A percentile compares a stretch with the other conserved stretches of the same genome.
These are phyloP conservation scores for Cordyceps pruinosa DNA, from an alignment of 2,329 filamentous ascomycete genomes.

Conservation along the genomic window DNA sequence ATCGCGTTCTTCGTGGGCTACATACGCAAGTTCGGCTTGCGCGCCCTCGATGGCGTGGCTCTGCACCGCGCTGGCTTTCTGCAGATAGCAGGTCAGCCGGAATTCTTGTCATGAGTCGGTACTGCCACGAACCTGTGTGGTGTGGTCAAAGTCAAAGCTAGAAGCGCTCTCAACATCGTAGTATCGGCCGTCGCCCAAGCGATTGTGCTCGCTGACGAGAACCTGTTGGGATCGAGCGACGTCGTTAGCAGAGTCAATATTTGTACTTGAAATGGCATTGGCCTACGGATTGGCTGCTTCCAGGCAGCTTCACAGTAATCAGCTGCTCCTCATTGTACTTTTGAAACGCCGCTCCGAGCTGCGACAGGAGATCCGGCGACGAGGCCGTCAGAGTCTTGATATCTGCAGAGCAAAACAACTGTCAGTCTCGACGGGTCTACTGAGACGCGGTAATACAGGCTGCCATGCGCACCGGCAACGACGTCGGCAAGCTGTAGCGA, in stretches of 20 bases:
- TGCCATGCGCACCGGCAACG: conserved; percentile 60
- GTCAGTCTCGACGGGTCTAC: neutral
- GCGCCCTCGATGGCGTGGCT: conserved; percentile 70
- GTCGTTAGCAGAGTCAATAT: neutral
- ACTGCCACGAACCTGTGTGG: conserved; percentile 53
- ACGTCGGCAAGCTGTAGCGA: conserved; percentile 70
- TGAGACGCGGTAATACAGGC: neutral
- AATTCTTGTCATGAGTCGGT: no score
- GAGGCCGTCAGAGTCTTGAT: conserved; percentile 79
- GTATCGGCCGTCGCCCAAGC: conserved; percentile 73
- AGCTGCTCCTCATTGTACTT: conserved; percentile 97
- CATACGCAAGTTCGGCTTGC: conserved; percentile 74
- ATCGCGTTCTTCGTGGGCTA: neutral
- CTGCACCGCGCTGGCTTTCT: conserved; percentile 79
- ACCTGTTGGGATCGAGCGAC: conserved; percentile 43
- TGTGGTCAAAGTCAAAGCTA: conserved; percentile 84
- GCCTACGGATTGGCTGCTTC: conserved; percentile 57
- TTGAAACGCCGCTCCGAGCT: conserved; percentile 76
- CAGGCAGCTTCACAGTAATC: conserved; percentile 79
- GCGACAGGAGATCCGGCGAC: conserved; percentile 58
- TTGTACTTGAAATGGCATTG: neutral
- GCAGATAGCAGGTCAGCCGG: conserved; percentile 16
- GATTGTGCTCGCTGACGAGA: conserved; percentile 81
- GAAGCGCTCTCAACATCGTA: conserved; percentile 84
- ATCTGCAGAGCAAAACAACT: conserved; percentile 46